Conservation (phyloP, 768 basidiomycete species). For the Austroboletus festivus region DNA sequence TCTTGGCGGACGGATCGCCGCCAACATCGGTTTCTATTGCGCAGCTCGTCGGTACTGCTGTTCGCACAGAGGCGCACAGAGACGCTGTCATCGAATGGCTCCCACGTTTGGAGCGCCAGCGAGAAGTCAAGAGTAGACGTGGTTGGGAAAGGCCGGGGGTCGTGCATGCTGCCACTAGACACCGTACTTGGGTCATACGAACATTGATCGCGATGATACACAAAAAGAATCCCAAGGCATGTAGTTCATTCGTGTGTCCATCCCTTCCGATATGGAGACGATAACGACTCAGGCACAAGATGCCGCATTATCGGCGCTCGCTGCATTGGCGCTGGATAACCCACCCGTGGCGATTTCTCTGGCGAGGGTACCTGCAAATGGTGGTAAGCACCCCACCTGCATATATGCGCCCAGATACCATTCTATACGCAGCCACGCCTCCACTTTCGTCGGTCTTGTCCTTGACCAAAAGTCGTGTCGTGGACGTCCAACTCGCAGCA, state of each 20-base stretch:
- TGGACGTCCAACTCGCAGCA: conserved; percentile 67
- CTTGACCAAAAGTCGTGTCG: conserved; percentile 54
- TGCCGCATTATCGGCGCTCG: conserved; percentile 60
- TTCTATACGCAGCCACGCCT: conserved; percentile 6
- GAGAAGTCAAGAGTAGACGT: conserved; percentile 55
- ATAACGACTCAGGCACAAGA: conserved; percentile 52
- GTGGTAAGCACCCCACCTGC: conserved; percentile 31
- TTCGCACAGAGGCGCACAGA: conserved; percentile 52
- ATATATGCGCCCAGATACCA: conserved; percentile 6
- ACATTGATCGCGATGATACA: conserved; percentile 47
- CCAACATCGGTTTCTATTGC: conserved; percentile 50
- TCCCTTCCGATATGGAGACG: neutral
- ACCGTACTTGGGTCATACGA: conserved; percentile 60
- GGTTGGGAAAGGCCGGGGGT: conserved; percentile 71
- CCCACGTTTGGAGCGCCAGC: conserved; percentile 52
- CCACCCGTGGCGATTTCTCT: conserved; percentile 47
- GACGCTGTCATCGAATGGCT: conserved; percentile 57
- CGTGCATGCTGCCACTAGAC: conserved; percentile 36
- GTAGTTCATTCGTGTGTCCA: neutral
- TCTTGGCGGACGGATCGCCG: conserved; percentile 45
- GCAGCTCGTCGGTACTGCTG: conserved; percentile 51
- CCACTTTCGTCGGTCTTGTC: conserved; percentile 43
- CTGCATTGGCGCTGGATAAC: conserved; percentile 65
- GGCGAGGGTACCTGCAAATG: conserved; percentile 41
- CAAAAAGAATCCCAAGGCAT: conserved; percentile 55